A percentile compares a stretch with the other conserved stretches of the same genome.
phyloP scores from a whole-genome alignment of 2,329 filamentous ascomycete species.

The Pseudopithomyces maydicus region DNA sequence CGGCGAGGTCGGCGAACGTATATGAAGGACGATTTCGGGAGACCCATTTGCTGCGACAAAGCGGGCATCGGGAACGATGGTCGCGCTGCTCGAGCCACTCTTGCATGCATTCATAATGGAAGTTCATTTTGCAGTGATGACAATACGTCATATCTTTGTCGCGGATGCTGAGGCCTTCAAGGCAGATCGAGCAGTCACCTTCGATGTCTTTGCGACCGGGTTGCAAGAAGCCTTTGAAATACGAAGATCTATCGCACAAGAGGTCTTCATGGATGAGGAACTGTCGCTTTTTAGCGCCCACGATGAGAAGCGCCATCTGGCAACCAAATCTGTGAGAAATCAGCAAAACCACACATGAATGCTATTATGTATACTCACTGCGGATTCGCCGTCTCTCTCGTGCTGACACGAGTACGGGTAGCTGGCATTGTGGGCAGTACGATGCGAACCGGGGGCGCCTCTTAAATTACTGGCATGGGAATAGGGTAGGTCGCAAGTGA shows the following conservation, averaged over 20 bases:
- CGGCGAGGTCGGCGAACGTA: too few relatives aligned
- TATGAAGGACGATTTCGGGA: not conserved
- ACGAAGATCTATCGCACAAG: slow-evolving; percentile 20
- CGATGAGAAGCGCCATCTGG: slow-evolving; percentile 6
- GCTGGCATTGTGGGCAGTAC: not conserved
- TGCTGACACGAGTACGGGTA: not conserved
- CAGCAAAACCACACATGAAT: not conserved
- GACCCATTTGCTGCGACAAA: slow-evolving; percentile 13
- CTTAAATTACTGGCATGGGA: not conserved
- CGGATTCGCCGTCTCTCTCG: not conserved
- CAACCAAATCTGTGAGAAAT: not conserved
- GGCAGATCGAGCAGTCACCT: slow-evolving; percentile 22
- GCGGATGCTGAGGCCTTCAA: slow-evolving; percentile 1
- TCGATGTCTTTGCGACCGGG: slow-evolving; percentile 14
- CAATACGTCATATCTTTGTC: slow-evolving; percentile 9
- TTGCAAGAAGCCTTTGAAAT: slow-evolving; percentile 21
- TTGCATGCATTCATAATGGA: slow-evolving; percentile 15
- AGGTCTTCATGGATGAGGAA: slow-evolving; percentile 29
- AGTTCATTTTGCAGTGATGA: slow-evolving; percentile 10
- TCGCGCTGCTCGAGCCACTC: not conserved
- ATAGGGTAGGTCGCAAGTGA: not conserved
- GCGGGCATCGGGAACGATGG: slow-evolving; percentile 13
- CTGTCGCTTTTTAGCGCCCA: slow-evolving; percentile 1
- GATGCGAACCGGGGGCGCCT: not conserved
- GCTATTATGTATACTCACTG: not conserved